These are phyloP conservation scores for Yarrowia sp. DNA, from an alignment of 805 yeast genomes.

Conservation along the genomic window DNA sequence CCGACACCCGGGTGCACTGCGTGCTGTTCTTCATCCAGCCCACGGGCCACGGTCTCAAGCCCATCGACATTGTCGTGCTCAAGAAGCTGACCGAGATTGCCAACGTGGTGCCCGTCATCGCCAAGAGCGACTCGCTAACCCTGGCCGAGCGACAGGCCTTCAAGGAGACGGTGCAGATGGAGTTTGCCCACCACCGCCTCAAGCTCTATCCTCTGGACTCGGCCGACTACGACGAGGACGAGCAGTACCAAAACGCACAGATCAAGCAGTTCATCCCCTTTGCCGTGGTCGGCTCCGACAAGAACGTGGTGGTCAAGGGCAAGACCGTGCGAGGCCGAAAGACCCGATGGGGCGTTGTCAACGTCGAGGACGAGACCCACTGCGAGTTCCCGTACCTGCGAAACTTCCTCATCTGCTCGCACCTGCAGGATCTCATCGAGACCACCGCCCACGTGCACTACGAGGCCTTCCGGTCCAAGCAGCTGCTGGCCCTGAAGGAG, in stretches of 20 bases:
- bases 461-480: constrained; percentile 92
- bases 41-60: constrained; percentile 81
- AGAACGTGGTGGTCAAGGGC: constrained; percentile 76
- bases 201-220: constrained; percentile 77
- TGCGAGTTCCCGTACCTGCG: constrained; percentile 95
- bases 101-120: constrained; percentile 94
- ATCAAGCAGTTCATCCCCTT: constrained; percentile 67
- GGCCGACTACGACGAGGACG: constrained; percentile 57
- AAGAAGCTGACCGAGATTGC: constrained; percentile 86
- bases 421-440: constrained; percentile 93
- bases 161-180: constrained; percentile 75
- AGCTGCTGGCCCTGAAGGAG: constrained; percentile 91
- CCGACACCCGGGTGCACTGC: constrained; percentile 92
- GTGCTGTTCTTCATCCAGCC: constrained; percentile 91
- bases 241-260: constrained; percentile 48
- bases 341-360: constrained; percentile 92
- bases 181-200: constrained; percentile 71
- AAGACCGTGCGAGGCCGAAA: constrained; percentile 86
- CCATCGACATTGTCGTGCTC: constrained; percentile 81
- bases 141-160: constrained; percentile 80
- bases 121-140: constrained; percentile 90
- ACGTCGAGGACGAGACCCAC: constrained; percentile 92
- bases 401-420: constrained; percentile 93
- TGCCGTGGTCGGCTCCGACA: constrained; percentile 92
- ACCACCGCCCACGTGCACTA: constrained; percentile 87